A percentile compares a stretch with the other conserved stretches of the same genome.
phyloP scores from a whole-genome alignment of 805 yeast genomes.

The Hanseniaspora nectarophila region DNA sequence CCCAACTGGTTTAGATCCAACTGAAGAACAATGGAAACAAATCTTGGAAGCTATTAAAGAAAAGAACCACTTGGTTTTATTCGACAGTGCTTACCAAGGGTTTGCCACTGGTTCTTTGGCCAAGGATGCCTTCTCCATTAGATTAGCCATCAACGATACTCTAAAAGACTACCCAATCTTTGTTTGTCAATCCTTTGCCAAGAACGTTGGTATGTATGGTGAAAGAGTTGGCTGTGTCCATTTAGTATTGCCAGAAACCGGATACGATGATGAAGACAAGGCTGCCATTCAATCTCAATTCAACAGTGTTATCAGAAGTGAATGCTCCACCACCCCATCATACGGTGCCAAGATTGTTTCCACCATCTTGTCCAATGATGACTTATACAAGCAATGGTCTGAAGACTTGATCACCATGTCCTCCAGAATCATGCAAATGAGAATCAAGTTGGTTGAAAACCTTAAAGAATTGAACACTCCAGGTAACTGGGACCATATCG shows the following conservation, averaged over 20 bases:
- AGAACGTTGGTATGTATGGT: conserved; percentile 93
- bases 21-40: conserved; percentile 63
- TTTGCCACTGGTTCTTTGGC: conserved; percentile 82
- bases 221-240: conserved; percentile 95
- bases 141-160: conserved; percentile 41
- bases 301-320: conserved; percentile 63
- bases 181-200: conserved; percentile 91
- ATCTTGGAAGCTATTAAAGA: conserved; percentile 52
- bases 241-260: conserved; percentile 41
- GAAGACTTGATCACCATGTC: conserved; percentile 78
- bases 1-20: conserved; percentile 95
- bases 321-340: conserved; percentile 87
- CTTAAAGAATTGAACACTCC: conserved; percentile 62
- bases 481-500: conserved; percentile 87
- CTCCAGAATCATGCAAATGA: conserved; percentile 67
- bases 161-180: conserved; percentile 46
- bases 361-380: conserved; percentile 54
- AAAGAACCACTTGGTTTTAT: conserved; percentile 62
- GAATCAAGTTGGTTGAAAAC: conserved; percentile 50
- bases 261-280: conserved; percentile 21
- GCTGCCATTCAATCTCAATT: conserved; percentile 64
- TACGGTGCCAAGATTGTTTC: conserved; percentile 90
- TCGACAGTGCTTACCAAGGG: conserved; percentile 95
- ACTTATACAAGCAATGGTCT: conserved; percentile 67
- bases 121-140: conserved; percentile 70